Percentiles rank a stretch among this genome's conserved stretches.
Conservation (phyloP, 306 rosid genomes). For the Acacia melanoxylon region DNA sequence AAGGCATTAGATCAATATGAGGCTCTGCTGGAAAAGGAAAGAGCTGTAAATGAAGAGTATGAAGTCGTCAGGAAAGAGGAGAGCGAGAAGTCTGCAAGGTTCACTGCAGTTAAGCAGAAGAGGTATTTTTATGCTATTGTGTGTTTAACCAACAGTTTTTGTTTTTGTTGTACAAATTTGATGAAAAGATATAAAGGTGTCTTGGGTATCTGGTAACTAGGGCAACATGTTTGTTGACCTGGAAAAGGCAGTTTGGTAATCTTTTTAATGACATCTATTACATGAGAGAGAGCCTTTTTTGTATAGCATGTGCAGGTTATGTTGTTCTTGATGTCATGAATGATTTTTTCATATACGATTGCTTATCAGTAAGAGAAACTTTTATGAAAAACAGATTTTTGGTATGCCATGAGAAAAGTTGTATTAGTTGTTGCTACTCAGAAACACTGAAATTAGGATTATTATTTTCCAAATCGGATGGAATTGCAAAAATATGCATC, state of each 20-base stretch:
- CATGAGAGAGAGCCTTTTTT: not conserved
- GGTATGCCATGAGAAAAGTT: not conserved
- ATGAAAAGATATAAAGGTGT: not conserved
- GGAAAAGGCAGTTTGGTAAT: not conserved
- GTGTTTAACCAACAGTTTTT: constrained; percentile 12
- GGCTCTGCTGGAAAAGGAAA: constrained; percentile 84
- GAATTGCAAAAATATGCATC: not conserved
- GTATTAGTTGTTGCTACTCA: not conserved
- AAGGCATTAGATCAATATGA: constrained; percentile 98
- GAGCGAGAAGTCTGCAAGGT: constrained; percentile 71
- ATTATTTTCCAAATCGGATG: not conserved
- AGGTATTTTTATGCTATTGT: constrained; percentile 51
- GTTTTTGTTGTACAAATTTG: constrained; percentile 2
- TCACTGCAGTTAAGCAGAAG: constrained; percentile 73
- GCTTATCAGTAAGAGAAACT: not conserved
- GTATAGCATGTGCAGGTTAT: not conserved
- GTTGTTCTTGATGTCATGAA: not conserved
- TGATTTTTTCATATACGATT: not conserved
- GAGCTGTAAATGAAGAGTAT: constrained; percentile 76
- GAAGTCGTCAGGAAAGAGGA: constrained; percentile 90
- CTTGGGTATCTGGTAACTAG: not conserved
- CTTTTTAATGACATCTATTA: not conserved
- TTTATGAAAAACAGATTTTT: not conserved
- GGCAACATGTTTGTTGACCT: not conserved
- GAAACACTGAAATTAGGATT: not conserved